phyloP scores from a whole-genome alignment of 2,329 filamentous ascomycete genomes.

The Xylariaceae sp. region DNA sequence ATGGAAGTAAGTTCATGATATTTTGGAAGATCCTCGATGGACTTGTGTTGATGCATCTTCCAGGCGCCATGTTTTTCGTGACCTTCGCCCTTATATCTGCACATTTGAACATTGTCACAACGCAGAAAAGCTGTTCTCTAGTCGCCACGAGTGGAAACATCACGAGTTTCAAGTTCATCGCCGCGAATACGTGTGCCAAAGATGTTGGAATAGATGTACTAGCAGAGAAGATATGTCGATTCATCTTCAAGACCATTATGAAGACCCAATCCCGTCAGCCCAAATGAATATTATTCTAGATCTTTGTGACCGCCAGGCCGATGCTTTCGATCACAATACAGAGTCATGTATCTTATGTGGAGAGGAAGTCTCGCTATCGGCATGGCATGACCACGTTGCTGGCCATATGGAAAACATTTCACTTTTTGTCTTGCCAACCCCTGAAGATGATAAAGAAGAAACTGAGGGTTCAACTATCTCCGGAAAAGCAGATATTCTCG shows the following conservation, averaged over 20 bases:
- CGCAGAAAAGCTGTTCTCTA: neutral
- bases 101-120: slow-evolving; percentile 4
- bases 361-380: neutral
- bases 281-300: slow-evolving; percentile 3
- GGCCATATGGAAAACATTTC: slow-evolving; percentile 11
- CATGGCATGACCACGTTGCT: slow-evolving; percentile 3
- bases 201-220: neutral
- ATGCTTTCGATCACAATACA: neutral
- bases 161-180: slow-evolving; percentile 12
- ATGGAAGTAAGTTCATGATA: slow-evolving; percentile 7
- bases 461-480: slow-evolving; percentile 1
- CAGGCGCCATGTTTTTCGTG: slow-evolving; percentile 12
- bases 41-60: neutral
- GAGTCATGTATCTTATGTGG: slow-evolving; percentile 2
- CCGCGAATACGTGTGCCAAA: slow-evolving; percentile 1
- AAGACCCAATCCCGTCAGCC: neutral
- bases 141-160: slow-evolving; percentile 7
- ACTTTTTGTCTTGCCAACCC: slow-evolving; percentile 2
- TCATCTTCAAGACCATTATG: slow-evolving; percentile 1
- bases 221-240: neutral
- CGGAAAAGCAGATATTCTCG: neutral
- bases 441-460: neutral
- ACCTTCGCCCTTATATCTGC: slow-evolving; percentile 12
- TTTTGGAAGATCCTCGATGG: neutral
- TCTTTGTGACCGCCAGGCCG: neutral